Conservation (phyloP, 2,329 filamentous ascomycete genomes). For the Xylaria sp. region DNA sequence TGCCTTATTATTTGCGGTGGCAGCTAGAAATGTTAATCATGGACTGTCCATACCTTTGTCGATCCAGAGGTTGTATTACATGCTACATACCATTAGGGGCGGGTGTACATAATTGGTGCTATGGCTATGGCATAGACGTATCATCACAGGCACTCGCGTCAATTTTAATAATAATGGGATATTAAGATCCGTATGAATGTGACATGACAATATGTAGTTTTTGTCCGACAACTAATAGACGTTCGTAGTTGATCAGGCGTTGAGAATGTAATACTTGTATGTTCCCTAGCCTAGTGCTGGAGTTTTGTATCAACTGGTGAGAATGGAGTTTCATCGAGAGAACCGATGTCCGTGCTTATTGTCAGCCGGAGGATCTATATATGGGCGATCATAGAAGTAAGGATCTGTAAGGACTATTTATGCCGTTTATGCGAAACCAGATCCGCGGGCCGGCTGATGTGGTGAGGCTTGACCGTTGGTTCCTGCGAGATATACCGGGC, state of each 20-base stretch:
- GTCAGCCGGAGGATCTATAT: slow-evolving; percentile 13
- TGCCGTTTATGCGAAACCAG: slow-evolving; percentile 31
- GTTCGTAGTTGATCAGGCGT: neutral
- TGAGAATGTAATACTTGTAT: neutral
- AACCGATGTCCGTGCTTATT: slow-evolving; percentile 7
- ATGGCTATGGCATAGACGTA: slow-evolving; percentile 18
- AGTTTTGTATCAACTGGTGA: slow-evolving; percentile 1
- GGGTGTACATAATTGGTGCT: slow-evolving; percentile 7
- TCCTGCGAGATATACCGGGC: slow-evolving; percentile 24
- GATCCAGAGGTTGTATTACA: slow-evolving; percentile 5
- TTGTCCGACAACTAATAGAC: neutral
- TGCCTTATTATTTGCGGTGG: neutral
- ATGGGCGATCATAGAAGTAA: slow-evolving; percentile 12
- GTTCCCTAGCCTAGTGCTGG: neutral
- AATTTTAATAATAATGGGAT: slow-evolving; percentile 17
- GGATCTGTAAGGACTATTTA: slow-evolving; percentile 2
- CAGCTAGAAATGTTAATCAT: neutral
- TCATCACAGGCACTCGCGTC: slow-evolving; percentile 33
- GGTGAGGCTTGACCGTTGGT: slow-evolving; percentile 24
- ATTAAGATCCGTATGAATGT: slow-evolving; percentile 11
- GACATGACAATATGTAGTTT: slow-evolving; percentile 6
- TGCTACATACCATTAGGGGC: slow-evolving; percentile 13
- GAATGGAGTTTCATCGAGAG: slow-evolving; percentile 13
- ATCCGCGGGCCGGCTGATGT: slow-evolving; percentile 27
- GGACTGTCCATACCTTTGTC: neutral